Percentiles rank a stretch among this genome's conserved stretches.
phyloP scores from a whole-genome alignment of 805 yeast genomes.

The Monosporozyma aquatica region DNA sequence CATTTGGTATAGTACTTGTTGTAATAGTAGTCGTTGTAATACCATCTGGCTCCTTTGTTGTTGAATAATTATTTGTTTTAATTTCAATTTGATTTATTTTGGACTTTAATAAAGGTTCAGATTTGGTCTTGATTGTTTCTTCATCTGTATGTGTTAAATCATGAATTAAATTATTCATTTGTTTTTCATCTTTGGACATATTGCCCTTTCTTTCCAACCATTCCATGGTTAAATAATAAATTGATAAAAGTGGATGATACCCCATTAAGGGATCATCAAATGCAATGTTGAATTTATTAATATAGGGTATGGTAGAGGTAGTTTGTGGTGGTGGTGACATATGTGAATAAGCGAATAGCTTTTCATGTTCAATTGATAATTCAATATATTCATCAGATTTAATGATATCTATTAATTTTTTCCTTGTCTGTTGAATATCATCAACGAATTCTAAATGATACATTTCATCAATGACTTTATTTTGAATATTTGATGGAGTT shows the following conservation, averaged over 20 bases:
- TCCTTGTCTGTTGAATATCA: conserved; percentile 42
- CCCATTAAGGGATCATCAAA: conserved; percentile 70
- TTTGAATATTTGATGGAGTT: conserved; percentile 25
- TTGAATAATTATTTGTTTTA: background rate
- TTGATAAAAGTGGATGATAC: conserved; percentile 80
- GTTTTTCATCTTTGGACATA: background rate
- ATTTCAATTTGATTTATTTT: background rate
- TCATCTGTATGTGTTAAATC: background rate
- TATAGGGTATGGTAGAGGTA: too few species aligned
- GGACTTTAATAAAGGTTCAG: background rate
- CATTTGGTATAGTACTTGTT: too few species aligned
- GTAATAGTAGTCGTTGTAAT: background rate
- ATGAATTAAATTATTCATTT: background rate
- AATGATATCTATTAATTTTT: conserved; percentile 50
- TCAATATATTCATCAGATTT: conserved; percentile 49
- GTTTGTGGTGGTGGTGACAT: too few species aligned
- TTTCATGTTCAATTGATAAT: conserved; percentile 10
- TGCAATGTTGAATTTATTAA: conserved; percentile 4
- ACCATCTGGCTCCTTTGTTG: background rate
- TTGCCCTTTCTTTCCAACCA: conserved; percentile 40
- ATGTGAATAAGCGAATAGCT: conserved; percentile 9
- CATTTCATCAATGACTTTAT: conserved; percentile 65
- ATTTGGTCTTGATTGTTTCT: background rate
- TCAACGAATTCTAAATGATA: conserved; percentile 67
- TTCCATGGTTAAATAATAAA: conserved; percentile 82